Conservation (phyloP, 805 yeast genomes). For the Pichia phayaonensis region DNA sequence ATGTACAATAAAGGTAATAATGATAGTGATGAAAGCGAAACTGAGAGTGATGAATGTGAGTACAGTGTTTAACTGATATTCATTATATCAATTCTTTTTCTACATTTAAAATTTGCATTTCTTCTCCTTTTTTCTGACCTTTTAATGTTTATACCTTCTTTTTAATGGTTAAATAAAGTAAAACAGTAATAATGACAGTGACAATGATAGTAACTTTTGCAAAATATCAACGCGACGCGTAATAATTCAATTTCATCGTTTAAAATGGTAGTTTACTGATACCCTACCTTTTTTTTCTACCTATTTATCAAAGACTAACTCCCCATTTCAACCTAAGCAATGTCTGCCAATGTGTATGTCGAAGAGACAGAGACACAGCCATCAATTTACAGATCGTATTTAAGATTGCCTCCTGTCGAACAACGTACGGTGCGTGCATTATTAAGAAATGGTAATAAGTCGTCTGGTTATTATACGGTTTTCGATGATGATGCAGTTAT, state of each 20-base stretch:
- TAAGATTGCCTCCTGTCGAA: constrained; percentile 42
- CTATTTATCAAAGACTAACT: background rate
- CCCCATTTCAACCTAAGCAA: background rate
- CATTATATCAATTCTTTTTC: background rate
- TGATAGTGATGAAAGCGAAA: constrained; percentile 18
- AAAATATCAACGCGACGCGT: background rate
- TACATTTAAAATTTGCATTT: background rate
- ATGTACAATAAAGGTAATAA: constrained; percentile 40
- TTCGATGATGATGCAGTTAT: constrained; percentile 68
- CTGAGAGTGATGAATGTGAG: constrained; percentile 12
- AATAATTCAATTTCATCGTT: too few species aligned
- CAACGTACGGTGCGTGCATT: constrained; percentile 57
- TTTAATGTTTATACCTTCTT: background rate
- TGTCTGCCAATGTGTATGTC: constrained; percentile 8
- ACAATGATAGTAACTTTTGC: too few species aligned
- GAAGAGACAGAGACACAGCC: constrained; percentile 10
- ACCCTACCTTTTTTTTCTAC: background rate
- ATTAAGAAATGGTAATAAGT: constrained; percentile 35
- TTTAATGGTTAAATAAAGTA: background rate
- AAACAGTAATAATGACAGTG: background rate
- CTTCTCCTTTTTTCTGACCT: background rate
- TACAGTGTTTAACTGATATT: background rate
- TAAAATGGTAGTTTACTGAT: too few species aligned
- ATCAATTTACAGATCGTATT: constrained; percentile 23
- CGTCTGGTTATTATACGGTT: constrained; percentile 68